Evolutionary conservation across 352 stramenopile species (phyloP).

Genomic region (Pythium biforme): DNA sequence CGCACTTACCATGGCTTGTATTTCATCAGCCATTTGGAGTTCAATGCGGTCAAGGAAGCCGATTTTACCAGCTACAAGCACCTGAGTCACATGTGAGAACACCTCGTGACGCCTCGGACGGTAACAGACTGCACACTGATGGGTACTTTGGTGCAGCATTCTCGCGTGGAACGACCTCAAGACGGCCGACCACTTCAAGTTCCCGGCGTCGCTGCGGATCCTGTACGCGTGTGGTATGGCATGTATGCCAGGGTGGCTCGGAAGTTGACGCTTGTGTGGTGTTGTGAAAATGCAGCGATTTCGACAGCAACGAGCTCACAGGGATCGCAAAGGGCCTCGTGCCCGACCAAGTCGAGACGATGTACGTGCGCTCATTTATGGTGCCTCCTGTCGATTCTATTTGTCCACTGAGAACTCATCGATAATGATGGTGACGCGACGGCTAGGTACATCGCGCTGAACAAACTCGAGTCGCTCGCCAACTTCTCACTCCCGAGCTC

Average conservation of each 20-base stretch:
- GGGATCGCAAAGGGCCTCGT: slow-evolving; percentile 6
- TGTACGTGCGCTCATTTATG: slow-evolving; percentile 8
- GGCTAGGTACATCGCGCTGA: slow-evolving; percentile 2
- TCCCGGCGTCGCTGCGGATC: slow-evolving; percentile 4
- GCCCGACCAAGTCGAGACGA: neutral
- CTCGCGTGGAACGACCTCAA: slow-evolving; percentile 13
- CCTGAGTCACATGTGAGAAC: slow-evolving; percentile 18
- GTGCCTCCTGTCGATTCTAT: neutral
- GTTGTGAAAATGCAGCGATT: slow-evolving; percentile 7
- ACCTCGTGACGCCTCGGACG: too few species aligned
- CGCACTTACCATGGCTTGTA: neutral
- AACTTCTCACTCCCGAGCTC: slow-evolving; percentile 11
- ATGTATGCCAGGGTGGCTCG: too few species aligned
- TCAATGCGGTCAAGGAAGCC: slow-evolving; percentile 1
- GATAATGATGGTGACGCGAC: neutral
- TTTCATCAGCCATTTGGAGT: slow-evolving; percentile 7
- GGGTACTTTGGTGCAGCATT: neutral
- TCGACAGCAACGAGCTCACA: slow-evolving; percentile 16
- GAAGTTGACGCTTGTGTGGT: too few species aligned
- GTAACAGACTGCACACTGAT: too few species aligned
- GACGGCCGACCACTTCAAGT: slow-evolving; percentile 17
- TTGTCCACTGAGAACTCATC: neutral
- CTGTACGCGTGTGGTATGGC: slow-evolving; percentile 17
- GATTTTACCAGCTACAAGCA: slow-evolving; percentile 18
- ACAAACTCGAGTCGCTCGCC: slow-evolving; percentile 4